These are phyloP conservation scores for Glebionis coronaria DNA, from an alignment of 129 eudicot species.

Conservation along the genomic window DNA sequence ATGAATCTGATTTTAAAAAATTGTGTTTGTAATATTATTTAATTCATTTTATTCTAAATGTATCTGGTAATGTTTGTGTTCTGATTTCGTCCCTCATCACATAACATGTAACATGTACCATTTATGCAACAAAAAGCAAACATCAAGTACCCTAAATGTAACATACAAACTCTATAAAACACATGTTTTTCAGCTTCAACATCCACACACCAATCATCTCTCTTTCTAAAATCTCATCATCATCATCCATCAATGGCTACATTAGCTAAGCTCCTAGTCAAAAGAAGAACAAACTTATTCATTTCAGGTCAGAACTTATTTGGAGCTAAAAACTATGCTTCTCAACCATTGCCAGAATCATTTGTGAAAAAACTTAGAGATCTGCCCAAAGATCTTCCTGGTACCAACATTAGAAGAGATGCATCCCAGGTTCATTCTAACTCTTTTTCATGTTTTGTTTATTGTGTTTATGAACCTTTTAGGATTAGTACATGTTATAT, in stretches of 20 bases:
- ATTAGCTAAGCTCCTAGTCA: slow-evolving; percentile 38
- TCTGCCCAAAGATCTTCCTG: slow-evolving; percentile 73
- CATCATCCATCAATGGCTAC: slow-evolving; percentile 53
- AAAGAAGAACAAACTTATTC: slow-evolving; percentile 30
- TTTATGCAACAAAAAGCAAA: no score
- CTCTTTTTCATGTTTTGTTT: neutral
- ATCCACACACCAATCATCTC: neutral
- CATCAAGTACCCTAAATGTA: no score
- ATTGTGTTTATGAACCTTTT: neutral
- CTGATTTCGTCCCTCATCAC: no score
- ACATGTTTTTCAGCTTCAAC: no score
- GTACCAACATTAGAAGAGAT: slow-evolving; percentile 65
- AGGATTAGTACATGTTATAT: no score
- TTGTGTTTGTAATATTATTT: no score
- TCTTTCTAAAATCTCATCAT: neutral
- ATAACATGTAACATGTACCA: no score
- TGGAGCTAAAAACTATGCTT: slow-evolving; percentile 41
- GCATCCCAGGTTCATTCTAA: slow-evolving; percentile 61
- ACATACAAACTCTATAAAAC: no score
- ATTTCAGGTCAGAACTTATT: slow-evolving; percentile 3
- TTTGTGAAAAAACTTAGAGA: slow-evolving; percentile 67
- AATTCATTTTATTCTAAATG: no score
- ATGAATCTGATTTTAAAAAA: no score
- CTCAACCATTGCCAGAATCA: slow-evolving; percentile 51
- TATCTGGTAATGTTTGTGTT: no score